Evolutionary conservation across 768 basidiomycete species (phyloP), one percentile per base, ranked within the genome.

Genomic region (Leccinum variicolor): DNA sequence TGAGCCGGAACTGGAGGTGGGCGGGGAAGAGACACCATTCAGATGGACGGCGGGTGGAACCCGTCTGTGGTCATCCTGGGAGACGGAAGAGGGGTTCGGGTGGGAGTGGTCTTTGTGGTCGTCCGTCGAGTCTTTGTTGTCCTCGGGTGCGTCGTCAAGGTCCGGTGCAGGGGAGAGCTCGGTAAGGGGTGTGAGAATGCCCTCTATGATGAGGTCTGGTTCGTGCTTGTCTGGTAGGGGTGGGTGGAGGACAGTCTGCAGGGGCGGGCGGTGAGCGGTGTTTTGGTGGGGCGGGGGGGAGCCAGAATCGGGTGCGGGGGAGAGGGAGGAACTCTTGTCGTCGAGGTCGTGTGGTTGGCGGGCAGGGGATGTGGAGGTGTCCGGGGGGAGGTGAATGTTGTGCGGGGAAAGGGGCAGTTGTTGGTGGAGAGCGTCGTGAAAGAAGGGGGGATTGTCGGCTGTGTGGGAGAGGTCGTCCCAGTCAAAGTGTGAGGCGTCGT

Each of bases 141-240:
- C 61, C 15, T 70, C 69, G 47, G 56, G 31, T 14, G 53, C 23
- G 29, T 83, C 83, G 49, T 84, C 83, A 23, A 76, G 75, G 64
- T 84, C 83, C 41, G 85, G 83, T 0, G 85, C 79, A 1, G 87
- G 84, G 8, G 89, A 89, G 25, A 90, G 82, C 60, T 90, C 89
- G 62, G 86, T 90, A 67, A 92, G 82, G 3, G 89, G 89, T 0
- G 89, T 89, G 21, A 86, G 86, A 21, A 15, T 45, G 43, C 43
- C 43, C 36, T 39, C 36, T n/a, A 75, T 57, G 66, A 76, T 71
- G 41, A 76, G 73, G 60, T 75, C 73, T 9, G 64, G 66, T 55
- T 75, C 71, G 57, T 73, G 57, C 34, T 65, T 66, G 43, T 75
- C 74, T 10, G 68, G 29, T 26, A 21, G 48, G 11, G 68, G 53